Evolutionary conservation across 2,329 filamentous ascomycete species (phyloP).

Genomic region (Massarina eburnea): DNA sequence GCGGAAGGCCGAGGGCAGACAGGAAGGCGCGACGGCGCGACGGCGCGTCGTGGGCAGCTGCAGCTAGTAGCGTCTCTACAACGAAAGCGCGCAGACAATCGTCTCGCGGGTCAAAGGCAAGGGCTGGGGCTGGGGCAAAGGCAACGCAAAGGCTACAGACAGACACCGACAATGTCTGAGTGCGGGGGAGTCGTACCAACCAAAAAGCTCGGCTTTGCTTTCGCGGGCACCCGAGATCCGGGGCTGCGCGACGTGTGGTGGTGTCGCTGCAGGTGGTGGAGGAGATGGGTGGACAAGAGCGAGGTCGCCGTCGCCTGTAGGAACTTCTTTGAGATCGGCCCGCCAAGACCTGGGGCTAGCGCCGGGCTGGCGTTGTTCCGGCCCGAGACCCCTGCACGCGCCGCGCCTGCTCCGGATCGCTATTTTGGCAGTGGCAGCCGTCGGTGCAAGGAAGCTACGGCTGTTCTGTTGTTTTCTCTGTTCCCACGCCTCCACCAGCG

Average conservation of each 20-base stretch:
- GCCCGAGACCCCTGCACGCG: slow-evolving; percentile 6
- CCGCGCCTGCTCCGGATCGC: slow-evolving; percentile 21
- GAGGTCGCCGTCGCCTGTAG: background rate
- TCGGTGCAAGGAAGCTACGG: slow-evolving; percentile 3
- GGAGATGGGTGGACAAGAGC: slow-evolving; percentile 5
- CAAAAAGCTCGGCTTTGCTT: too few species aligned
- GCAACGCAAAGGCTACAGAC: too few species aligned
- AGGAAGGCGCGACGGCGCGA: background rate
- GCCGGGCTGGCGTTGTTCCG: slow-evolving; percentile 5
- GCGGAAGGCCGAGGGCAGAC: background rate
- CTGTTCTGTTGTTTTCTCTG: background rate
- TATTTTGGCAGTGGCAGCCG: background rate
- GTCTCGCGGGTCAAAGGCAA: too few species aligned
- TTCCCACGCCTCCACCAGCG: background rate
- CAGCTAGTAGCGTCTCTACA: too few species aligned
- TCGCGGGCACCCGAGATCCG: background rate
- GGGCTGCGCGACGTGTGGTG: slow-evolving; percentile 8
- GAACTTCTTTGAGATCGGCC: slow-evolving; percentile 7
- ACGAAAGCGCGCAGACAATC: too few species aligned
- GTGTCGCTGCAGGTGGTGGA: slow-evolving; percentile 8
- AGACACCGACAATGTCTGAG: too few species aligned
- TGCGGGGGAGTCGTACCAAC: too few species aligned
- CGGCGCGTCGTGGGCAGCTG: too few species aligned
- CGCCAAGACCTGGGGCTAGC: slow-evolving; percentile 18
- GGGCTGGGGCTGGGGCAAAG: too few species aligned